Base-by-base conservation (phyloP, 2,329 filamentous ascomycete species). In the Fusarium protoensiforme region DNA sequence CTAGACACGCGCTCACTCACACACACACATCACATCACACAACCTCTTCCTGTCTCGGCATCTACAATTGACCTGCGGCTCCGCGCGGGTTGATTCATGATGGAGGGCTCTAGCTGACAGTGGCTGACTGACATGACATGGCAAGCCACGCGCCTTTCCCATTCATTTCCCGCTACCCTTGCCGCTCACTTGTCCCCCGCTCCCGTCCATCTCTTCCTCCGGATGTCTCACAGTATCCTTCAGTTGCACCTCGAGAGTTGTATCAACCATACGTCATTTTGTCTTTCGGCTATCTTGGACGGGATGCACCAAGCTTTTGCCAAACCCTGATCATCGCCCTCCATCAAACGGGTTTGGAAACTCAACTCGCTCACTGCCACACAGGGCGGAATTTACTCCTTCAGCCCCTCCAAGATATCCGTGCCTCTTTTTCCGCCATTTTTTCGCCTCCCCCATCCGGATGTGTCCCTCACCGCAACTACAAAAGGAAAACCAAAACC, bases 221-320 rank as follows among this genome's bases (percentile, higher is more conserved):
- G 51, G 51, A 57, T 39, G 48, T 67, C 59, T 41, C n/a, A n/a
- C n/a, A n/a, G n/a, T 57, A 9, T 51, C 10, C 20, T 38, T 57
- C 20, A 27, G 5, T 24, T 57, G 51, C 2, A 58, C 29, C 33
- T 51, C 10, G 29, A 27, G 27, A 58, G 20, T 36, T 35, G n/a
- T 35, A 60, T 33, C 39, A 33, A 41, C 36, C 62, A 58, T 73
- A 71, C 70, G 70, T 73, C 70, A 73, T 73, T 46, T 33, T 73
- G 27, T 43, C 38, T 33, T 33, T 60, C 57, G 57, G 36, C 38
- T 46, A 46, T 43, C 57, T 59, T 16, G 8, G 22, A 46, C 56
- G 48, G 29, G 46, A 63, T 41, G 35, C 22, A 39, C 61, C 60
- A 73, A 70, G 69, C 69, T 69, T 72, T 66, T 57, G 27, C 46